Conservation (phyloP, 1,139 yeast genomes). For the Debaryomyces singareniensis region DNA sequence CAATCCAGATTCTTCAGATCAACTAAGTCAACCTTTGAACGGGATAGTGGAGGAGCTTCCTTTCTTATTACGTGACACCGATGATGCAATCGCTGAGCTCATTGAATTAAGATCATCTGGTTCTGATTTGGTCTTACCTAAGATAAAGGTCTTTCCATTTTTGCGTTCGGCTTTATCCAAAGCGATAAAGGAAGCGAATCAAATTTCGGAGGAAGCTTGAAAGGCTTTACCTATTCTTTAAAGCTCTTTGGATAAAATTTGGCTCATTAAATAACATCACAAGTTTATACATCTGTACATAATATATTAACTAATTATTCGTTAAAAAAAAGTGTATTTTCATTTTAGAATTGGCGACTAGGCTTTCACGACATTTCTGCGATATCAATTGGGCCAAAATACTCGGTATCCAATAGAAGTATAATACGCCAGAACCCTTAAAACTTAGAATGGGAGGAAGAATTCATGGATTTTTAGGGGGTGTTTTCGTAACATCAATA, state of each 20-base stretch:
- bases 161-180: slow-evolving; percentile 27
- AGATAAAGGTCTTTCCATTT: slow-evolving; percentile 38
- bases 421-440: no score
- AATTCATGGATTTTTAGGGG: slow-evolving; percentile 64
- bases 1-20: slow-evolving; percentile 14
- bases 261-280: not conserved
- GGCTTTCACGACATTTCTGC: not conserved
- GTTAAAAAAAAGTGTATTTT: no score
- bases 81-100: slow-evolving; percentile 51
- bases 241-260: not conserved
- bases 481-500: slow-evolving; percentile 61
- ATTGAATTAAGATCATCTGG: slow-evolving; percentile 33
- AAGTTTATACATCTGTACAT: not conserved
- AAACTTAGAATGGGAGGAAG: slow-evolving; percentile 61
- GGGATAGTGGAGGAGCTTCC: slow-evolving; percentile 40
- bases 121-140: slow-evolving; percentile 22
- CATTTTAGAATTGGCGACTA: no score
- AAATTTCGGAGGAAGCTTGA: not conserved
- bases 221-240: not conserved
- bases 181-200: slow-evolving; percentile 11
- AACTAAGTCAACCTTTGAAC: slow-evolving; percentile 24
- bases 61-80: slow-evolving; percentile 37
- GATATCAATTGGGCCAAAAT: no score
- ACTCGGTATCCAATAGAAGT: no score
- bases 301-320: no score